Conservation (phyloP, 192 early-diverging fungal genomes). For the Coemansia sp. region DNA sequence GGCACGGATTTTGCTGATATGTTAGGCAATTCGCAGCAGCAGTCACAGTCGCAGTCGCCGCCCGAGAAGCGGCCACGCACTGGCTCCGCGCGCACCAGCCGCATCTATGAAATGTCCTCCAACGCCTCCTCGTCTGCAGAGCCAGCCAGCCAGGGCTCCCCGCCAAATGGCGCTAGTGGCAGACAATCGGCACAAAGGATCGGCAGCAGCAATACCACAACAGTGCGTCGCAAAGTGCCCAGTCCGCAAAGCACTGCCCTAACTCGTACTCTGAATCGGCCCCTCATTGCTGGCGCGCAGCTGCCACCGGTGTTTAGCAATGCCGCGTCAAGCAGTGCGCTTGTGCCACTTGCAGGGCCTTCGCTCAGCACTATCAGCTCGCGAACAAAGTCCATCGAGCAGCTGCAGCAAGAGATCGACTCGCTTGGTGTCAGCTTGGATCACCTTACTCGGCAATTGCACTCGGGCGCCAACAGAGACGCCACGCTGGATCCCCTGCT, state of each 20-base stretch:
- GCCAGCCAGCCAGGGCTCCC: background rate
- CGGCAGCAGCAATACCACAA: background rate
- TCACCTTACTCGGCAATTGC: conserved; percentile 25
- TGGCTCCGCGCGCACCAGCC: background rate
- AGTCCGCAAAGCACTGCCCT: conserved; percentile 26
- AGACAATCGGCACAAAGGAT: background rate
- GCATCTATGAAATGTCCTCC: conserved; percentile 24
- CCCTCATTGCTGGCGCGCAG: background rate
- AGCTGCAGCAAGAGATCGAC: conserved; percentile 33
- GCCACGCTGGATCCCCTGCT: background rate
- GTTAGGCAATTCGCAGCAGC: background rate
- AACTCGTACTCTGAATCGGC: conserved; percentile 24
- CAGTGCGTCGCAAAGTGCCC: conserved; percentile 22
- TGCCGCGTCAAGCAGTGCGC: conserved; percentile 3
- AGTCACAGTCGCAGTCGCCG: conserved; percentile 9
- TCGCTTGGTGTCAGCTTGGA: conserved; percentile 21
- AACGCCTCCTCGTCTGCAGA: conserved; percentile 12
- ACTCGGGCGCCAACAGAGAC: background rate
- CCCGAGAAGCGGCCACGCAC: conserved; percentile 33
- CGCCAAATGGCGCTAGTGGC: background rate
- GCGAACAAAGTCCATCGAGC: conserved; percentile 37
- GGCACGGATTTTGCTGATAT: conserved; percentile 37
- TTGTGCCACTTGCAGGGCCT: conserved; percentile 7
- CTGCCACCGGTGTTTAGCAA: background rate
- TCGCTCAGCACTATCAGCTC: conserved; percentile 7